Evolutionary conservation across 2,329 filamentous ascomycete species (phyloP).

Genomic region (Colletotrichum orbiculare): DNA sequence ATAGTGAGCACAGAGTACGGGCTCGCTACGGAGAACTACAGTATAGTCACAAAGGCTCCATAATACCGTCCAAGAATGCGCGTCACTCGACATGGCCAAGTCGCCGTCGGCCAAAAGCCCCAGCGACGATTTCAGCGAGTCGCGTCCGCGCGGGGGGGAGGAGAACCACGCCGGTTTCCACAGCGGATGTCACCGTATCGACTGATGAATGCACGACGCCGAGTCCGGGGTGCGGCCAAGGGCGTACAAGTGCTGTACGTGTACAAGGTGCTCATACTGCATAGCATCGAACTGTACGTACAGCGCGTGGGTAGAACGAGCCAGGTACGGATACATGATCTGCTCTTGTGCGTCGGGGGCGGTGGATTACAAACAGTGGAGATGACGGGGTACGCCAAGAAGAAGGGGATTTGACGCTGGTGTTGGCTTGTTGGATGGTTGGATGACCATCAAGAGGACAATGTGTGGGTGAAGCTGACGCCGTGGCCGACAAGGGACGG

Average conservation of each 20-base stretch:
- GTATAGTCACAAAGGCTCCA: too few relatives aligned
- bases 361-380: conserved; percentile 33
- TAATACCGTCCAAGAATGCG: not conserved
- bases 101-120: not conserved
- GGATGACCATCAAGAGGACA: not conserved
- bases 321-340: conserved; percentile 21
- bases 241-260: too few relatives aligned
- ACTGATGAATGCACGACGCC: conserved; percentile 25
- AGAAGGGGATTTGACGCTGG: not conserved
- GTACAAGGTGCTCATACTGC: too few relatives aligned
- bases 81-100: conserved; percentile 1
- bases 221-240: not conserved
- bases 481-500: too few relatives aligned
- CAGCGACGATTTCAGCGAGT: conserved; percentile 31
- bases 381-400: conserved; percentile 21
- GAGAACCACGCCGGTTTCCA: conserved; percentile 28
- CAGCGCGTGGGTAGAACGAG: not conserved
- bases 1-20: too few relatives aligned
- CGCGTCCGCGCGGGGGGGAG: not conserved
- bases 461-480: too few relatives aligned
- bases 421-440: conserved; percentile 2
- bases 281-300: too few relatives aligned
- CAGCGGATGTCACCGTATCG: conserved; percentile 27
- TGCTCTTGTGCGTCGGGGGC: conserved; percentile 1
- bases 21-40: too few relatives aligned